A percentile compares a stretch with the other conserved stretches of the same genome.
Conservation (phyloP, 2,329 filamentous ascomycete genomes). For the Thyridium curvatum region DNA sequence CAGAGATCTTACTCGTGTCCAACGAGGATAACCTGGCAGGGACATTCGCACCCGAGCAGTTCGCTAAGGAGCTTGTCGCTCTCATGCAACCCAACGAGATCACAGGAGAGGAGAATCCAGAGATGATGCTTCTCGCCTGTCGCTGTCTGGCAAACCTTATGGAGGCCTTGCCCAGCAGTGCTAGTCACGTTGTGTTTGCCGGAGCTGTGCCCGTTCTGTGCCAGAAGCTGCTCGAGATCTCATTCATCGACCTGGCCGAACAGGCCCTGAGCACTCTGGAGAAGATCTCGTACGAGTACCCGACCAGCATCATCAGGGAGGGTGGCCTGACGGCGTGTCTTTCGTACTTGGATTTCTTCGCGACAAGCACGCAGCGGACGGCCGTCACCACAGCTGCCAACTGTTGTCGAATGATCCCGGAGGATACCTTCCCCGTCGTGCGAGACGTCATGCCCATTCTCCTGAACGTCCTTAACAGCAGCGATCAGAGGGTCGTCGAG, state of each 20-base stretch:
- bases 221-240: constrained; percentile 90
- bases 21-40: constrained; percentile 95
- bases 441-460: constrained; percentile 95
- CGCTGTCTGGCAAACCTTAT: constrained; percentile 94
- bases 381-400: constrained; percentile 97
- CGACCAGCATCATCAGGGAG: constrained; percentile 89
- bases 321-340: constrained; percentile 93
- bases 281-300: constrained; percentile 96
- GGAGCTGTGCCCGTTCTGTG: constrained; percentile 91
- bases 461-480: constrained; percentile 83
- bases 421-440: constrained; percentile 87
- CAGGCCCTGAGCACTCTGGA: constrained; percentile 94
- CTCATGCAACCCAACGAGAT: constrained; percentile 90
- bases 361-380: constrained; percentile 92
- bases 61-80: constrained; percentile 86
- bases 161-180: constrained; percentile 90
- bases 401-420: constrained; percentile 93
- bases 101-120: constrained; percentile 78
- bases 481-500: constrained; percentile 93
- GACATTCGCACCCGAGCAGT: constrained; percentile 89
- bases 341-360: constrained; percentile 94
- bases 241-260: constrained; percentile 95
- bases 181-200: constrained; percentile 95
- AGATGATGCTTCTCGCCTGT: constrained; percentile 95
- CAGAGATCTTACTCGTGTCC: constrained; percentile 86